Evolutionary conservation across 805 yeast genomes (phyloP).

Genomic region (Ogataea trehaloabstinens): DNA sequence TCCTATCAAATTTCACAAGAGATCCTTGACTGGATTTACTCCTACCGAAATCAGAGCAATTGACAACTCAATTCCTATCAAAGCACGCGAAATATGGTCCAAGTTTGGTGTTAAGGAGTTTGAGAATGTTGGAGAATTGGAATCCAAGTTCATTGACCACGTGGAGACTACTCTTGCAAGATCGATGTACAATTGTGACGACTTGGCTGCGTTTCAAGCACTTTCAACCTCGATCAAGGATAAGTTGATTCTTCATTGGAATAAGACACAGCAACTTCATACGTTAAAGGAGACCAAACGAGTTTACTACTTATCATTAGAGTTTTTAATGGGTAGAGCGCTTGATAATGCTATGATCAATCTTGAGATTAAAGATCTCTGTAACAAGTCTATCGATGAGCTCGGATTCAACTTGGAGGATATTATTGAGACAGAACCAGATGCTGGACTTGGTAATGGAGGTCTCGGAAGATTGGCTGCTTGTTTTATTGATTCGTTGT

Average conservation of each 20-base stretch:
- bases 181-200: conserved; percentile 87
- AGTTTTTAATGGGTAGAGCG: conserved; percentile 92
- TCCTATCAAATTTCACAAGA: conserved; percentile 40
- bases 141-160: conserved; percentile 70
- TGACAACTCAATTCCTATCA: conserved; percentile 77
- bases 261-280: conserved; percentile 87
- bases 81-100: conserved; percentile 76
- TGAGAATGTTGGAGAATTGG: conserved; percentile 53
- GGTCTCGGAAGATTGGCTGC: conserved; percentile 95
- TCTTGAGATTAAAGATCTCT: conserved; percentile 61
- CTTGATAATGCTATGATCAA: conserved; percentile 91
- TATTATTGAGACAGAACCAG: conserved; percentile 81
- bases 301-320: conserved; percentile 81
- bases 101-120: conserved; percentile 59
- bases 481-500: conserved; percentile 85
- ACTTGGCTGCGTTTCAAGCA: conserved; percentile 89
- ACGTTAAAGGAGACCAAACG: conserved; percentile 82
- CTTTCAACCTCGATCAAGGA: conserved; percentile 78
- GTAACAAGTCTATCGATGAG: conserved; percentile 56
- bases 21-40: conserved; percentile 87
- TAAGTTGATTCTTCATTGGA: conserved; percentile 82
- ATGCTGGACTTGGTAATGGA: conserved; percentile 94
- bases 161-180: conserved; percentile 92
- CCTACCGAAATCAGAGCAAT: conserved; percentile 84
- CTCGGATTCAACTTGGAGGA: conserved; percentile 90